Base-by-base conservation (phyloP, 2,329 filamentous ascomycete genomes). In the Neofusicoccum parvum region DNA sequence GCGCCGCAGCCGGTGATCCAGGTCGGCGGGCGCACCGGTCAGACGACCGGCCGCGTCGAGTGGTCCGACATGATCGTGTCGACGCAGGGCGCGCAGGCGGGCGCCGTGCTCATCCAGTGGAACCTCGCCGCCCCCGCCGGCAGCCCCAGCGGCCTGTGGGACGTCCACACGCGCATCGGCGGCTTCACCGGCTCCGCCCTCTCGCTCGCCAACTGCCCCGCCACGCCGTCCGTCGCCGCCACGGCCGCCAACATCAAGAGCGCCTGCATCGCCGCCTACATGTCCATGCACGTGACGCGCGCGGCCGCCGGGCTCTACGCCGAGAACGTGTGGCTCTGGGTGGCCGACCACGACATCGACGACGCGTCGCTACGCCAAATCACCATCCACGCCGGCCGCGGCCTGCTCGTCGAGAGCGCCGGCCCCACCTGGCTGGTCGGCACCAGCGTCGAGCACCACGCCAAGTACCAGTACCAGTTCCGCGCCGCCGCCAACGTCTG, bases 241-340 rank as follows among this genome's bases (percentile, higher is more conserved):
- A 78, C 80, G 0, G 82, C 72, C 0, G 72, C 70, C 2, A 75
- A 71, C 5, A 67, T 90, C 50, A 87, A 90, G 68, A 72, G 85
- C 1, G 79, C 86, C 32, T 97, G 94, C 76, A 84, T 89, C 50
- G 92, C 88, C 15, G 86, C 92, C 5, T 96, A 93, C 69, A 69
- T 81, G 71, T 70, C 76, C 1, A 68, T 81, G 49, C 80, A 82
- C 56, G 67, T 87, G 54, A 87, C 86, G 3, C 75, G 80, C 50
- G 79, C 81, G 12, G 84, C 80, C 0, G 88, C 87, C 2, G 73
- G 73, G 0, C 84, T 89, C 46, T 96, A 96, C 78, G 82, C 96
- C 65, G 92, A 96, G 80, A 96, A 97, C 80, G 89, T 86, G 58
- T 97, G 94, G 94, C 88, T 91, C 76, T 97, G 94, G 94, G 90